Evolutionary conservation across 148 eudicot species (phyloP), one percentile per base, ranked within the genome.

Genomic region (Amaranthus cruentus): DNA sequence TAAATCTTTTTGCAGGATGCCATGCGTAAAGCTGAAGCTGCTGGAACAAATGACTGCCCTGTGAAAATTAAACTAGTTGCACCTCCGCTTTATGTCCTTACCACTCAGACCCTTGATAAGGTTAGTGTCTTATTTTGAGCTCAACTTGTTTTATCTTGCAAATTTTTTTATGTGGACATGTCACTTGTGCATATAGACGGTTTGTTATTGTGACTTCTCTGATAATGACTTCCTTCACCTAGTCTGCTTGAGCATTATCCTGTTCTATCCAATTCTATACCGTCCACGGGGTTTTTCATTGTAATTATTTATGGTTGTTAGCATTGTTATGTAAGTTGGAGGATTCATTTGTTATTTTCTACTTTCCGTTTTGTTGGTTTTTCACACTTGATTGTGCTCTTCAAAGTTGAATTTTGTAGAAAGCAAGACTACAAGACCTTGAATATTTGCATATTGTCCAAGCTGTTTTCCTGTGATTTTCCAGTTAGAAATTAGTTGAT

Each of bases 71-170:
- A 90, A 78, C 77, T 96, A 52, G 97, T 96, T 79, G 99, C 99
- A 77, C 94, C 99, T 14, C 99, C 99, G 48, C 81, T 87, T 11
- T 96, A 96, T 83, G 99, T 96, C 60, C 87, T 96, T 49, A 90
- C 91, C 76, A 92, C 99, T 73, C 99, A 96, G 78, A 92, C 99
- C 67, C 96, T 96, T 61, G 99, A 96, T 82, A 96, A 92, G 93
- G 99, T 96, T 76, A 80, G 75, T 49, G 70, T 59, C 10, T 71
- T 57, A 47, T 65, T 49, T 68, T 0, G 3, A 43, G 57, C 42
- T 28, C 7, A 1, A 50, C 68, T 8, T 56, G 6, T 12, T 49
- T 54, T 7, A 51, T 38, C 59, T 48, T 72, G 46, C 53, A 43
- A 5, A 14, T 73, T 38, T 58, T 44, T 9, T 11, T 5, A 4